A percentile compares a stretch with the other conserved stretches of the same genome.
Conservation (phyloP, 2,329 filamentous ascomycete genomes). For the Colletotrichum eleusines region DNA sequence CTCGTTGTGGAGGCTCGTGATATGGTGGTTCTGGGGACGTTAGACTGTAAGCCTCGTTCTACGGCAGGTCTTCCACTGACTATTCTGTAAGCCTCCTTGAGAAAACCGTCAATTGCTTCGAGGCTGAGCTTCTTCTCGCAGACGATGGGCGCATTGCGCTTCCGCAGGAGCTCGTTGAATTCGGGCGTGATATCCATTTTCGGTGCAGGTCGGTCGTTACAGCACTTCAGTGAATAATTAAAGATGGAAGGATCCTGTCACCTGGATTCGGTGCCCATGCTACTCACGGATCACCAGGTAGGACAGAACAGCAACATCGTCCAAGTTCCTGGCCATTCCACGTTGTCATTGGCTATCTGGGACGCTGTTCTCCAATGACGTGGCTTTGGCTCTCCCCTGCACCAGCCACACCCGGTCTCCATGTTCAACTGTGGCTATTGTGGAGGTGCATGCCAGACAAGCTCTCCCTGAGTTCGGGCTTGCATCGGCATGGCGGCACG, state of each 20-base stretch:
- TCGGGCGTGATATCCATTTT: constrained; percentile 75
- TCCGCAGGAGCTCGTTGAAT: constrained; percentile 76
- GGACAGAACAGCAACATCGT: neutral
- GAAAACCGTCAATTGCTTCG: constrained; percentile 81
- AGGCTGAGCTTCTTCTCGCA: constrained; percentile 55
- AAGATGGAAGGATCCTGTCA: neutral
- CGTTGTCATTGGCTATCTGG: neutral
- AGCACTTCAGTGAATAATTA: neutral
- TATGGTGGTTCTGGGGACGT: constrained; percentile 79
- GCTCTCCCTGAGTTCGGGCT: constrained; percentile 3
- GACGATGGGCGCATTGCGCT: constrained; percentile 66
- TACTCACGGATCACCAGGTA: neutral
- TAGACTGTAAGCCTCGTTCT: neutral
- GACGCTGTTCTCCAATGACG: constrained; percentile 42
- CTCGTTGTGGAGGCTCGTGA: constrained; percentile 82
- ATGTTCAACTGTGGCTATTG: neutral
- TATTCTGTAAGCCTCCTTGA: constrained; percentile 94
- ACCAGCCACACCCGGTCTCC: constrained; percentile 16
- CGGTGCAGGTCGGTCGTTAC: neutral
- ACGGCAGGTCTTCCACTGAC: constrained; percentile 61
- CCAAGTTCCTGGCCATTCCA: constrained; percentile 13
- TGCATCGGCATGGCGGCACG: constrained; percentile 33
- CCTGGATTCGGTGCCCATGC: neutral
- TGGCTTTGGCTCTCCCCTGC: constrained; percentile 18
- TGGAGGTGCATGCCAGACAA: neutral